Evolutionary conservation across 2,329 filamentous ascomycete species (phyloP).

Genomic region (Diaporthe sp.): DNA sequence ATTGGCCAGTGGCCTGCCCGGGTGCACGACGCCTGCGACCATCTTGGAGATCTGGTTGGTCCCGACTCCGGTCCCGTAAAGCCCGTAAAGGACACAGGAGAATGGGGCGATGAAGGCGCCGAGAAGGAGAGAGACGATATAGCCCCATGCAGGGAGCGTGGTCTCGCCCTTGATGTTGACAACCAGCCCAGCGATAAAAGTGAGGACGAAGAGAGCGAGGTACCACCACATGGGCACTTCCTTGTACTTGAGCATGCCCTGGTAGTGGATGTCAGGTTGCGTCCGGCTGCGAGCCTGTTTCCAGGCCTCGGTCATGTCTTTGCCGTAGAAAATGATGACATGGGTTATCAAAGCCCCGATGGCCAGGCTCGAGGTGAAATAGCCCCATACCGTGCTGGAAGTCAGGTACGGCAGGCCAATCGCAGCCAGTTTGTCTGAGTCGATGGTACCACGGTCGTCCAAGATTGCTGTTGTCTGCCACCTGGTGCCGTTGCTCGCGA

Average conservation of each 20-base stretch:
- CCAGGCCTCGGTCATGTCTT: constrained; percentile 9
- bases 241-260: constrained; percentile 19
- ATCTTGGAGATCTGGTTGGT: constrained; percentile 26
- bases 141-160: constrained; percentile 8
- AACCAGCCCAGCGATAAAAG: constrained; percentile 14
- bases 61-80: not conserved
- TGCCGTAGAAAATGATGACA: constrained; percentile 1
- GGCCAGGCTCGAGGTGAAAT: constrained; percentile 21
- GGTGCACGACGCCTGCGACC: constrained; percentile 22
- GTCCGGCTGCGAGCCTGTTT: constrained; percentile 13
- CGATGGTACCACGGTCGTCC: not conserved
- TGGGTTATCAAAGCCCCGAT: constrained; percentile 11
- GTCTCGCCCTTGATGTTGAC: constrained; percentile 20
- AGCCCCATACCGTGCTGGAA: constrained; percentile 13
- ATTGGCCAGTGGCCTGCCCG: constrained; percentile 11
- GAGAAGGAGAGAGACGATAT: constrained; percentile 9
- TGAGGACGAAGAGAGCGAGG: constrained; percentile 2
- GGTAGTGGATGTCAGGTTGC: constrained; percentile 11
- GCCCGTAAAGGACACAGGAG: constrained; percentile 5
- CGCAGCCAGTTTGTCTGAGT: not conserved
- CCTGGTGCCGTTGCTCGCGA: constrained; percentile 12
- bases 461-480: constrained; percentile 20
- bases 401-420: constrained; percentile 5
- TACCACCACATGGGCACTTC: constrained; percentile 29
- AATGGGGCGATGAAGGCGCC: constrained; percentile 9